A percentile compares a stretch with the other conserved stretches of the same genome.
phyloP scores from a whole-genome alignment of 2,329 filamentous ascomycete genomes.

The Sarocladium kiliense region DNA sequence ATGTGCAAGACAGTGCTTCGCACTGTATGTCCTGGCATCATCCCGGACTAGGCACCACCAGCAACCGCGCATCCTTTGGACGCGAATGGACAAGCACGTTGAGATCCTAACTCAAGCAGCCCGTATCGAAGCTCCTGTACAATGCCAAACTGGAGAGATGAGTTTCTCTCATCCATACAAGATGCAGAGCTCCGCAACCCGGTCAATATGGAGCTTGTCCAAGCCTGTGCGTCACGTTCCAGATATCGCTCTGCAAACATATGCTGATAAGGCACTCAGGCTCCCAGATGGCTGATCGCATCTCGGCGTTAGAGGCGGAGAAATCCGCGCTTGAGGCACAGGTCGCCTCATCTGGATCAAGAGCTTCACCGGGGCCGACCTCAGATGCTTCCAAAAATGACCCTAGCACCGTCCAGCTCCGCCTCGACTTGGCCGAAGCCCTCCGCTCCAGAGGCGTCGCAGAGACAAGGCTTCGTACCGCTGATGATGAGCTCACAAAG shows the following conservation, averaged over 20 bases:
- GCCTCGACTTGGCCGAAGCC: slow-evolving; percentile 69
- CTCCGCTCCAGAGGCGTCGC: slow-evolving; percentile 68
- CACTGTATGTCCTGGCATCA: neutral
- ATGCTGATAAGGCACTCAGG: slow-evolving; percentile 35
- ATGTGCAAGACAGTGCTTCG: neutral
- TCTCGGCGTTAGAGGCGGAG: slow-evolving; percentile 57
- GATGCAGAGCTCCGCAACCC: slow-evolving; percentile 64
- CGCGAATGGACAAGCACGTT: neutral
- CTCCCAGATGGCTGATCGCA: slow-evolving; percentile 61
- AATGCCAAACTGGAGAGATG: slow-evolving; percentile 70
- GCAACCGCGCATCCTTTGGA: neutral
- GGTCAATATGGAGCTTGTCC: slow-evolving; percentile 62
- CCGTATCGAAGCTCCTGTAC: slow-evolving; percentile 4
- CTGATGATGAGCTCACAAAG: slow-evolving; percentile 59
- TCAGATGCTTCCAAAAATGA: slow-evolving; percentile 19
- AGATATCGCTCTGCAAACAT: neutral
- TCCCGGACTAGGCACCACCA: neutral
- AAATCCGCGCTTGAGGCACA: slow-evolving; percentile 35
- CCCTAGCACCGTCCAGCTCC: slow-evolving; percentile 42
- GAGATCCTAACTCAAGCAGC: neutral
- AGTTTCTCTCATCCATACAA: slow-evolving; percentile 72
- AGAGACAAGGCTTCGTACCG: slow-evolving; percentile 55
- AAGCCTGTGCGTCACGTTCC: slow-evolving; percentile 61
- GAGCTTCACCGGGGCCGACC: slow-evolving; percentile 9
- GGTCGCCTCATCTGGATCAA: slow-evolving; percentile 17